Base-by-base conservation (phyloP, 2,329 filamentous ascomycete species). In the Chrysoporthe deuterocubensis region DNA sequence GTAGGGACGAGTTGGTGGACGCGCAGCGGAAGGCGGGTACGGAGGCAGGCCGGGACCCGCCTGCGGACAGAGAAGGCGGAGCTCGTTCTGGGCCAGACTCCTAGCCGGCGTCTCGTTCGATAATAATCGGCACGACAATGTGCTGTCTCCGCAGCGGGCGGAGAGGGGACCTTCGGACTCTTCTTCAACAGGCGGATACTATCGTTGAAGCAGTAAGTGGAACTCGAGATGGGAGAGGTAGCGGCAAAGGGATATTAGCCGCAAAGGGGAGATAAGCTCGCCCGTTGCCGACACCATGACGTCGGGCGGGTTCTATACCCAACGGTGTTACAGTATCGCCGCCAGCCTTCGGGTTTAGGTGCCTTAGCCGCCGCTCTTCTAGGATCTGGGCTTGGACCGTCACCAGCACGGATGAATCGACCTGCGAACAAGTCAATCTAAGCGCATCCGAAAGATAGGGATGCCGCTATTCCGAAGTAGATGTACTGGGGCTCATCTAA, bases 21-120 rank as follows among this genome's bases (percentile, higher is more conserved):
- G 37, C 14, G 18, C 59, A 43, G 50, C 59, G 65, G 65, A 57
- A 67, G 46, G 59, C 50, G 59, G 40, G 34, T 43, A 32, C 42
- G 59, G 65, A 63, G 50, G 65, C 48, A 9, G 52, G 48, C 21
- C 50, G 50, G 50, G 4, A 54, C 32, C 50, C 50, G 14, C 50
- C 32, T 54, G 26, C 21, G 50, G 26, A 8, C 21, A 54, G 50
- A 54, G 50, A 26, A 32, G 50, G 50, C 50, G 50, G 50, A 54
- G 50, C 46, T 1, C 18, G 50, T 26, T 13, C 21, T 34, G 50
- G 6, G 11, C 4, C 21, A 26, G 21, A 13, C 21, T 52, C 21
- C 48, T 4, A 21, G 21, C n/a, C 48, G 26, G 48, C 21, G 48
- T 52, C 21, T 52, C 21, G 48, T 52, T 32, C 48, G 48, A 52